Percentiles rank a stretch among this genome's conserved stretches.
Evolutionary conservation across 192 early-diverging fungal species (phyloP).

Genomic region (Cladochytrium replicatum): DNA sequence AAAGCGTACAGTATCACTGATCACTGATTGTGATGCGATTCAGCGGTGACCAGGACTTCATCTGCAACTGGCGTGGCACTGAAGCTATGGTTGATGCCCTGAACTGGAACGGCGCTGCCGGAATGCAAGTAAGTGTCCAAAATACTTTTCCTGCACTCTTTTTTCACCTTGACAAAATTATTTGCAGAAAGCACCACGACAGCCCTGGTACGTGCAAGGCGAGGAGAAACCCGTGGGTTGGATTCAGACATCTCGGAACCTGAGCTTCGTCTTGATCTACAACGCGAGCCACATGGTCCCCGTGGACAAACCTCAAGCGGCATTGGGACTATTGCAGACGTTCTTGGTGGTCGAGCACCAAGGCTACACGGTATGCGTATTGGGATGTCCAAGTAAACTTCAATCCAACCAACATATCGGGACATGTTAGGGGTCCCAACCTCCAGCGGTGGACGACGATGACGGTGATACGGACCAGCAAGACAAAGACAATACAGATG

Average conservation of each 20-base stretch:
- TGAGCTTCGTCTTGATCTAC: constrained; percentile 48
- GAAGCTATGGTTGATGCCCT: constrained; percentile 55
- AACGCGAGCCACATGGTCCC: constrained; percentile 66
- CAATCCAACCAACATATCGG: too few species aligned
- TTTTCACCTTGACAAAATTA: background rate
- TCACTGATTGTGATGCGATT: too few species aligned
- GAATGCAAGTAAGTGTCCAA: constrained; percentile 44
- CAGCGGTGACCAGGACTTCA: constrained; percentile 70
- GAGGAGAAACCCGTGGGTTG: constrained; percentile 31
- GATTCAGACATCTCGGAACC: constrained; percentile 41
- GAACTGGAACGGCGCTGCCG: constrained; percentile 52
- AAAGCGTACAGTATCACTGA: background rate
- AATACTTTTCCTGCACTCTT: background rate
- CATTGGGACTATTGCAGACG: too few species aligned
- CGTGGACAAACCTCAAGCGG: constrained; percentile 48
- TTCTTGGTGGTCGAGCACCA: too few species aligned
- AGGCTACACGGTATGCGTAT: too few species aligned
- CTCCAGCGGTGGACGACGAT: too few species aligned
- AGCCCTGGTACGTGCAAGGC: constrained; percentile 43
- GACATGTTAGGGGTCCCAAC: too few species aligned
- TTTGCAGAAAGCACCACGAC: constrained; percentile 21
- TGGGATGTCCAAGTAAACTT: too few species aligned
- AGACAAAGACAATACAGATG: too few species aligned
- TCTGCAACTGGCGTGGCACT: constrained; percentile 69
- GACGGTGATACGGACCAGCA: too few species aligned